These are phyloP conservation scores for Sophora flavescens DNA, from an alignment of 306 rosid genomes.

Conservation along the genomic window DNA sequence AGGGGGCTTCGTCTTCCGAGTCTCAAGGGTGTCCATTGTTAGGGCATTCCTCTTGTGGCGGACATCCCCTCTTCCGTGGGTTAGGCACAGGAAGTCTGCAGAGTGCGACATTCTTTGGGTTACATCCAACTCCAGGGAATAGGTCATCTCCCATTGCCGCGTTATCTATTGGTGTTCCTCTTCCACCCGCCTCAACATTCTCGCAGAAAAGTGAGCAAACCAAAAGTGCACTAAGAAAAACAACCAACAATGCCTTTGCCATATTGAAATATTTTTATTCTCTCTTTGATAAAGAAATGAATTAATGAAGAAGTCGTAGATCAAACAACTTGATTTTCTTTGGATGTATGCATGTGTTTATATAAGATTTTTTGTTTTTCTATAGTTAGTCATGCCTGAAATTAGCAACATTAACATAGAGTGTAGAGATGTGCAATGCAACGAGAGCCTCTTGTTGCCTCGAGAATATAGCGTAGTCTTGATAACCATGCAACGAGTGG, in stretches of 20 bases:
- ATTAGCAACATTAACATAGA: background rate
- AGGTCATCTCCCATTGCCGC: background rate
- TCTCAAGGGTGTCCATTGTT: too few relatives aligned
- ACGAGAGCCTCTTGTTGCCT: background rate
- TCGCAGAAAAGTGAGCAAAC: background rate
- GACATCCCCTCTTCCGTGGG: background rate
- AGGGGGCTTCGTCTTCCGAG: too few relatives aligned
- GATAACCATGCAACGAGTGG: background rate
- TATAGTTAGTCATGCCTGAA: background rate
- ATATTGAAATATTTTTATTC: background rate
- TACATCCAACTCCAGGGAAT: constrained; percentile 12
- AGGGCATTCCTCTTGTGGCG: background rate
- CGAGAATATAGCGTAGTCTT: background rate
- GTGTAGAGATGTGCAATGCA: background rate
- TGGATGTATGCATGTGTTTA: background rate
- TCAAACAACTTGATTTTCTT: background rate
- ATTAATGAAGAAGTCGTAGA: background rate
- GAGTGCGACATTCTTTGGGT: background rate
- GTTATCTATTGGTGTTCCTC: too few relatives aligned
- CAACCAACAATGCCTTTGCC: background rate
- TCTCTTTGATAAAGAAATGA: background rate
- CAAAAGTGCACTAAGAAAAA: background rate
- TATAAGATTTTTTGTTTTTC: background rate
- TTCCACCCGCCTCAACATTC: background rate
- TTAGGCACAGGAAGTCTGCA: background rate